Percentiles rank a stretch among this genome's conserved stretches.
phyloP scores from a whole-genome alignment of 352 stramenopile species.

The Chrysophaeum taylorii region DNA sequence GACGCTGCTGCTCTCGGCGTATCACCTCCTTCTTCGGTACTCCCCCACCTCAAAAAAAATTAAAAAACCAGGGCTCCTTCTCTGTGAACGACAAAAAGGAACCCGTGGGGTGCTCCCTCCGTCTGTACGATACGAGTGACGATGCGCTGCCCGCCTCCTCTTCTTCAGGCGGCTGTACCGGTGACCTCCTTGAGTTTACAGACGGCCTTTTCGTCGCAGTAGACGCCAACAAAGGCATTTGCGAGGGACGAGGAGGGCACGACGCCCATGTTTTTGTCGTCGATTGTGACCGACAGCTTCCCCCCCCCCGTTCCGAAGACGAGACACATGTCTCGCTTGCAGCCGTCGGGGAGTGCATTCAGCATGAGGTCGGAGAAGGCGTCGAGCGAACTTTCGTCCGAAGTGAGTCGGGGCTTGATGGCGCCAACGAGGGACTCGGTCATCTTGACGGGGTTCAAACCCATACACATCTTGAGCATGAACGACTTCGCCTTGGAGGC shows the following conservation, averaged over 20 bases:
- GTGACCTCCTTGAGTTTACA: slow-evolving; percentile 3
- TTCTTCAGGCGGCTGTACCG: too few species aligned
- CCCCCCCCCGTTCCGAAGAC: neutral
- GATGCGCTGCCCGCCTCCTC: too few species aligned
- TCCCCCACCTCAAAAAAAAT: too few species aligned
- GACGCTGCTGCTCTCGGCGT: too few species aligned
- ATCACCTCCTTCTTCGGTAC: too few species aligned
- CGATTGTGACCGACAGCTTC: neutral
- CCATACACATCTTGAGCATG: slow-evolving; percentile 2
- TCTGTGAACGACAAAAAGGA: too few species aligned
- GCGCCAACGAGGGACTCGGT: slow-evolving; percentile 5
- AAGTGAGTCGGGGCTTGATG: neutral
- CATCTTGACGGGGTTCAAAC: neutral
- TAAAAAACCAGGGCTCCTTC: too few species aligned
- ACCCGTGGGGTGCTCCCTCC: too few species aligned
- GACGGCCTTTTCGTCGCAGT: slow-evolving; percentile 13
- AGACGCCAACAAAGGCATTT: neutral
- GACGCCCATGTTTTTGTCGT: neutral
- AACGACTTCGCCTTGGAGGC: neutral
- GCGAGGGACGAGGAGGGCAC: neutral
- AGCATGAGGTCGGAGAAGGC: neutral
- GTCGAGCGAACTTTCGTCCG: neutral
- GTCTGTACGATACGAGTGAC: too few species aligned
- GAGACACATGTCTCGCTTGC: slow-evolving; percentile 7
- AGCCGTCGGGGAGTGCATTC: neutral